Conservation (phyloP, 805 yeast genomes). For the Candida maris region DNA sequence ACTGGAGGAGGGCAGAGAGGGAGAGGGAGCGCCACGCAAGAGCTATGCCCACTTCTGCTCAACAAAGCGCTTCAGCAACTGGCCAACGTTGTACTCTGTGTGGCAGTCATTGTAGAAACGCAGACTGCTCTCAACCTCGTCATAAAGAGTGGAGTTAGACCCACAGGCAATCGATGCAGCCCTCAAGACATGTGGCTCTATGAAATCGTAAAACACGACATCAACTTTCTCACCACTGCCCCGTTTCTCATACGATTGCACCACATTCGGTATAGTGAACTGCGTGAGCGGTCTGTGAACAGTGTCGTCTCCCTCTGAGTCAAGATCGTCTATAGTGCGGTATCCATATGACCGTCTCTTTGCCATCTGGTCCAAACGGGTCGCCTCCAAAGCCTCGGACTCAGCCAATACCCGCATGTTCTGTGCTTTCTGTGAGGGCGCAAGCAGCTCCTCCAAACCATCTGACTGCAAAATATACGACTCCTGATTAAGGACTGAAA, state of each 20-base stretch:
- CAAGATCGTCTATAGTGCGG: conserved; percentile 80
- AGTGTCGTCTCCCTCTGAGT: conserved; percentile 84
- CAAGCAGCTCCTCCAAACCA: conserved; percentile 11
- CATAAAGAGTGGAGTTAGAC: conserved; percentile 10
- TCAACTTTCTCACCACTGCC: conserved; percentile 43
- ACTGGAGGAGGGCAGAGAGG: too few relatives aligned
- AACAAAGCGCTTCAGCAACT: conserved; percentile 41
- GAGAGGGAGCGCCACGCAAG: too few relatives aligned
- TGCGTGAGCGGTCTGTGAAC: conserved; percentile 55
- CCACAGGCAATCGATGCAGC: conserved; percentile 25
- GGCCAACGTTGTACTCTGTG: conserved; percentile 40
- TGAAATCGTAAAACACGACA: conserved; percentile 76
- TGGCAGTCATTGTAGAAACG: conserved; percentile 31
- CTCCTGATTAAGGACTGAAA: conserved; percentile 53
- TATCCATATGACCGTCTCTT: conserved; percentile 55
- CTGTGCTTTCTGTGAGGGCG: conserved; percentile 24
- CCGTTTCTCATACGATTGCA: conserved; percentile 45
- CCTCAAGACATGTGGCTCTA: conserved; percentile 36
- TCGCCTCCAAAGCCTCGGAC: conserved; percentile 1
- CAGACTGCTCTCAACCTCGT: conserved; percentile 11
- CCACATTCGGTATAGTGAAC: conserved; percentile 74
- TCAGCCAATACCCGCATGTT: conserved; percentile 5
- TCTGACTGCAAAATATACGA: conserved; percentile 32
- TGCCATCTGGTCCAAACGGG: not conserved
- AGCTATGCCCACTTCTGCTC: conserved; percentile 28